Base-by-base conservation (phyloP, 2,329 filamentous ascomycete genomes). In the Paraphaeosphaeria sporulosa region DNA sequence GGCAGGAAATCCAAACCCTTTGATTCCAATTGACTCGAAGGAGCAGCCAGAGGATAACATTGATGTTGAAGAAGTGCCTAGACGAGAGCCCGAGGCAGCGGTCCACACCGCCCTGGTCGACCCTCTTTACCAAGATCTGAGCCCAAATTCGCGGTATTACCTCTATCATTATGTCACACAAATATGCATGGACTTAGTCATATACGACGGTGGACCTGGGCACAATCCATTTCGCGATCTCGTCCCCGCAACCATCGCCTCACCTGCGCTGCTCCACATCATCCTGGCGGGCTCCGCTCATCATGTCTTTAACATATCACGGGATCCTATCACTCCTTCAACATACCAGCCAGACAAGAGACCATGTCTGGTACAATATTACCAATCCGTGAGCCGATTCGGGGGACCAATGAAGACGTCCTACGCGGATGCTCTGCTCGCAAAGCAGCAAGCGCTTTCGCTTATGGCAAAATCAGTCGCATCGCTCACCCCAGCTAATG, bases 61-160 rank as follows among this genome's bases (percentile, higher is more conserved):
- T 36, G 44, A 49, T 3, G 15, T 42, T 23, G 40, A 36, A n/a
- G 48, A 47, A 48, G 23, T 47, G 8, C 15, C 23, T 23, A 53
- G 34, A 23, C 15, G 62, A 46, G 49, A 66, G 13, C 51, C 56
- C 21, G 60, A 62, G 25, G 61, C 73, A 50, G 71, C 74, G 21
- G 66, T 79, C n/a, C 76, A 78, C 9, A 79, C 70, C 75, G 70
- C 79, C 32, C 74, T 86, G 51, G 79, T 82, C 30, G 86, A 88
- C 69, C 86, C 86, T 13, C 65, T 87, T 48, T 80, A 87, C 58
- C 83, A 86, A 64, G 83, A 86, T 64, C 79, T 88, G 46, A 80
- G 82, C 63, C 73, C 64, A 17, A 68, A 79, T 48, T 78, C 80
- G 2, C 77, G 82, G 40, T 81, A 81, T 60, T 84, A 84, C 56